Evolutionary conservation across 495 filamentous ascomycete genomes (phyloP).

Genomic region (Penicillium parvum): DNA sequence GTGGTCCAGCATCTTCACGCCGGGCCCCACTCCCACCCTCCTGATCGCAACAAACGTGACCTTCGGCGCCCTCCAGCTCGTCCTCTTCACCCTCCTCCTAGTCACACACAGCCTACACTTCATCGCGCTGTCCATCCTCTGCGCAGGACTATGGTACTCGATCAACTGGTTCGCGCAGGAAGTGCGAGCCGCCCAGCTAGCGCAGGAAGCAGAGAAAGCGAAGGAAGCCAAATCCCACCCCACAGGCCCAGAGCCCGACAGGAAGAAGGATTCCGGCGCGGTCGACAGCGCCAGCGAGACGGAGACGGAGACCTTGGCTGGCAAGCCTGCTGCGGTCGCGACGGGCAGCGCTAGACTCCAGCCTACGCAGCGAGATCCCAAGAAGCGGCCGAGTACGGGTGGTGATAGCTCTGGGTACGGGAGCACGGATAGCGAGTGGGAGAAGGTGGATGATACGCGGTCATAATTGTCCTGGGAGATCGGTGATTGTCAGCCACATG

Average conservation of each 20-base stretch:
- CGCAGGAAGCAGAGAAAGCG: slow-evolving; percentile 48
- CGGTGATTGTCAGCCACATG: neutral
- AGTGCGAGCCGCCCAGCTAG: slow-evolving; percentile 57
- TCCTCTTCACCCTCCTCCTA: slow-evolving; percentile 70
- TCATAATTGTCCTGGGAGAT: neutral
- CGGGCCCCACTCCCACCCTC: slow-evolving; percentile 81
- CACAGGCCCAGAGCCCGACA: slow-evolving; percentile 24
- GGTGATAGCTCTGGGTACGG: slow-evolving; percentile 48
- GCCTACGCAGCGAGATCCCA: slow-evolving; percentile 28
- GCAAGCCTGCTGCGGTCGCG: slow-evolving; percentile 14
- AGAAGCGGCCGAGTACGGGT: slow-evolving; percentile 40
- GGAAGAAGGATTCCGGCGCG: slow-evolving; percentile 27
- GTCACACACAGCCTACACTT: slow-evolving; percentile 90
- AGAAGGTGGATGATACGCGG: slow-evolving; percentile 45
- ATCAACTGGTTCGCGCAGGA: slow-evolving; percentile 97
- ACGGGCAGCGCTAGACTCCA: slow-evolving; percentile 26
- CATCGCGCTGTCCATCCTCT: slow-evolving; percentile 69
- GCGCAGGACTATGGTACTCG: slow-evolving; percentile 77
- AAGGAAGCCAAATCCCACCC: slow-evolving; percentile 28
- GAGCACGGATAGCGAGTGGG: slow-evolving; percentile 56
- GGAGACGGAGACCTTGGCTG: slow-evolving; percentile 40
- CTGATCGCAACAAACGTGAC: slow-evolving; percentile 85
- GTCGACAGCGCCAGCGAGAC: slow-evolving; percentile 42
- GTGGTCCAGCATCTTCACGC: slow-evolving; percentile 87
- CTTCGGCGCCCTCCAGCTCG: slow-evolving; percentile 77